These are phyloP conservation scores for Neurospora crassa DNA, from an alignment of 2,329 filamentous ascomycete genomes.

Conservation along the genomic window DNA sequence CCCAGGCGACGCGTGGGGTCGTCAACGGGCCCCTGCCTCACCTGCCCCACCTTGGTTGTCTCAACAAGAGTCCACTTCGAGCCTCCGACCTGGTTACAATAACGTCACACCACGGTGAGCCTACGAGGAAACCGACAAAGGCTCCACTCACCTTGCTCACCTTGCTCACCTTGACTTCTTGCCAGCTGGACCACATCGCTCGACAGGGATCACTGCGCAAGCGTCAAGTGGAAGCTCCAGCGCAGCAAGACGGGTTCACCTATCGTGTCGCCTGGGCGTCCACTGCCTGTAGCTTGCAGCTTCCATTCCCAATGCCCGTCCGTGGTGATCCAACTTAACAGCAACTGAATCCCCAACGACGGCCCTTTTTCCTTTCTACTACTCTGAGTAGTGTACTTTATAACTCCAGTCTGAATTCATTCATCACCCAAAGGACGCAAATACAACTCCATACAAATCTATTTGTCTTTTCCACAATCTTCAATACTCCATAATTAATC, in stretches of 20 bases:
- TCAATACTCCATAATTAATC: not conserved
- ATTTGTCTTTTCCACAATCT: not conserved
- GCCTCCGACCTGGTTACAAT: not conserved
- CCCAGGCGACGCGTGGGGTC: not conserved
- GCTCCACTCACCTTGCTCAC: not conserved
- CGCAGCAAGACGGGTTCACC: slow-evolving; percentile 4
- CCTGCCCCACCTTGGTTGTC: not conserved
- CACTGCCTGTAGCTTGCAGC: not conserved
- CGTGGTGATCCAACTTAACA: not conserved
- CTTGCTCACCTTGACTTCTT: slow-evolving; percentile 15
- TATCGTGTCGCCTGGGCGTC: slow-evolving; percentile 2
- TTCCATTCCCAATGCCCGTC: not conserved
- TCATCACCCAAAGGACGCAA: not conserved
- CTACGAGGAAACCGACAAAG: not conserved
- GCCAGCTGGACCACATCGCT: slow-evolving; percentile 17
- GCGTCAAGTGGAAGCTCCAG: not conserved
- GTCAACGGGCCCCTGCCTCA: not conserved
- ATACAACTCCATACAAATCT: not conserved
- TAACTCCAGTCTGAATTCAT: not conserved
- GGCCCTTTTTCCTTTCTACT: not conserved
- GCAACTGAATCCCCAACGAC: not conserved
- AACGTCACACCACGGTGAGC: not conserved
- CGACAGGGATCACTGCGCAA: not conserved
- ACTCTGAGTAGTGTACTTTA: not conserved
- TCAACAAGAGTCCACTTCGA: not conserved